These are phyloP conservation scores for Coemansia sp. DNA, from an alignment of 371 early-diverging fungal species.

Conservation along the genomic window DNA sequence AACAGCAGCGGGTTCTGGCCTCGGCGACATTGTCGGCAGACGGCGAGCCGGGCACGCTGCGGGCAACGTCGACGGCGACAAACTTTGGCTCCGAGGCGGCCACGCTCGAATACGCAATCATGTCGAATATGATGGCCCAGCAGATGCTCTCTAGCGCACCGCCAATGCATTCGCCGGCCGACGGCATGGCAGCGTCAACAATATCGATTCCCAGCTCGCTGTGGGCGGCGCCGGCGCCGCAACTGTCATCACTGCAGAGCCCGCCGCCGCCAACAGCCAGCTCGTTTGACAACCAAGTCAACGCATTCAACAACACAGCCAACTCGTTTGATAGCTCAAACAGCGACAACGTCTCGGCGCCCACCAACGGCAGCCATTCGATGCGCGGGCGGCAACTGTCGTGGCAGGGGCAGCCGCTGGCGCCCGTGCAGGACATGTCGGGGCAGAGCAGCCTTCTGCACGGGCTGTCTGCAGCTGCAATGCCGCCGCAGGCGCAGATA, in stretches of 20 bases:
- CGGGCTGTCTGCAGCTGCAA: conserved; percentile 1
- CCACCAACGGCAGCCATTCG: conserved; percentile 6
- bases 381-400: conserved; percentile 4
- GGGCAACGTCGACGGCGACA: conserved; percentile 8
- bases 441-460: conserved; percentile 1
- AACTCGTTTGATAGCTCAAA: background rate
- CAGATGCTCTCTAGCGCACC: conserved; percentile 38
- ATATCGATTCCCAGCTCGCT: conserved; percentile 39
- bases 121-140: conserved; percentile 76
- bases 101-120: conserved; percentile 83
- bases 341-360: background rate
- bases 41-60: conserved; percentile 16
- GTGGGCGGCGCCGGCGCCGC: conserved; percentile 28
- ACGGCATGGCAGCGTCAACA: background rate
- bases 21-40: conserved; percentile 9
- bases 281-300: background rate
- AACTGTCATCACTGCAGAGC: conserved; percentile 24
- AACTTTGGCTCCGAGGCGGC: conserved; percentile 82
- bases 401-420: conserved; percentile 5
- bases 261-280: conserved; percentile 5
- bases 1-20: conserved; percentile 19
- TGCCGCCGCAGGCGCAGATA: conserved; percentile 23
- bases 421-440: background rate
- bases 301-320: background rate
- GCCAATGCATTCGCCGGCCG: conserved; percentile 40